These are phyloP conservation scores for Cajanus cajan DNA, from an alignment of 306 rosid species.

Conservation along the genomic window DNA sequence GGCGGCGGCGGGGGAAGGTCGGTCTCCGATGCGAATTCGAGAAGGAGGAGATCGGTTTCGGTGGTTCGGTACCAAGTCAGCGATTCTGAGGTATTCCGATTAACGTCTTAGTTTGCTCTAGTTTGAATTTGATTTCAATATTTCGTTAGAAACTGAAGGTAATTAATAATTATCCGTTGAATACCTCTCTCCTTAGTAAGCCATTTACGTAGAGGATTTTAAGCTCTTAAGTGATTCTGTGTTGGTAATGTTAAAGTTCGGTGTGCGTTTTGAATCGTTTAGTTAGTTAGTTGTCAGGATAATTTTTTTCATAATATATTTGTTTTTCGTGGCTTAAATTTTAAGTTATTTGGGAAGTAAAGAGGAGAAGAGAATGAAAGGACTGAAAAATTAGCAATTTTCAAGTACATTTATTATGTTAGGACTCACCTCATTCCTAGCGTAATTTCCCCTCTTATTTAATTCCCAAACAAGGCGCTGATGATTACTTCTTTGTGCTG, in stretches of 20 bases:
- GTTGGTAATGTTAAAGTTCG: neutral
- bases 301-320: neutral
- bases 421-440: neutral
- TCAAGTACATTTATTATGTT: neutral
- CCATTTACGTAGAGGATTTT: neutral
- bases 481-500: neutral
- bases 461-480: neutral
- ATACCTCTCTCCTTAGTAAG: neutral
- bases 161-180: neutral
- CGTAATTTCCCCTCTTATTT: neutral
- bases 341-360: neutral
- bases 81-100: constrained; percentile 76
- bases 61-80: constrained; percentile 85
- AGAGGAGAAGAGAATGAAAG: neutral
- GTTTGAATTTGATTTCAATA: constrained; percentile 1
- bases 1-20: constrained; percentile 45
- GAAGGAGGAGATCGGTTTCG: constrained; percentile 81
- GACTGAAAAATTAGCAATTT: neutral
- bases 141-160: neutral
- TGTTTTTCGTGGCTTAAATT: neutral
- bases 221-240: neutral
- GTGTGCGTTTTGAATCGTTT: constrained; percentile 7
- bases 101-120: neutral
- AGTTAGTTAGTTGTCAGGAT: neutral
- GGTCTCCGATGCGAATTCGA: constrained; percentile 54